Base-by-base conservation (phyloP, 768 basidiomycete genomes). In the Collybiopsis luxurians region DNA sequence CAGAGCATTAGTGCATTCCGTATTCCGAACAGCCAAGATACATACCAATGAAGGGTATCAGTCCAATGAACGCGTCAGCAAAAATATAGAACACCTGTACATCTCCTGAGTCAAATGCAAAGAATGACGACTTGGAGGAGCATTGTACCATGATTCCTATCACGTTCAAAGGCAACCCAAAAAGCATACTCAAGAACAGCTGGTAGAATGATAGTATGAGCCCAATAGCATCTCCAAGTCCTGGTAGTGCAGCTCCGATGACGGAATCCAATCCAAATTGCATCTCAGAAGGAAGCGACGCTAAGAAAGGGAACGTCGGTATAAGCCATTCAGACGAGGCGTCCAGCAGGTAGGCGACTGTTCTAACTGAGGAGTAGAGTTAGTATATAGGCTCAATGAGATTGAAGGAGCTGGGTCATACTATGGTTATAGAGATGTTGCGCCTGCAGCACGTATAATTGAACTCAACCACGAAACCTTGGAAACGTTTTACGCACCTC, bases 241-340 rank as follows among this genome's bases (percentile, higher is more conserved):
- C 58, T 3, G 58, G 58, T 0, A 59, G 30, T 21, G 21, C 53
- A 38, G 53, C 58, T 13, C 58, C 58, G 38, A 59, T 55, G 9
- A 59, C 38, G 17, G 58, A 55, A 36, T 59, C 58, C 24, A 59
- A 21, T 15, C 58, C 58, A 30, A 59, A 59, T 30, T 59, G 58
- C 52, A 59, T 30, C 36, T 59, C 58, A 23, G 40, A 31, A 36
- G 58, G 58, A 23, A 59, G 24, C 4, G 53, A 59, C 12, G 43
- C 53, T 27, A 59, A 27, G 28, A 50, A 49, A 1, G 58, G 58
- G 38, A 59, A 59, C 21, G 53, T 28, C 23, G 58, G 58, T 27
- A 59, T 59, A 34, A 59, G 53, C 58, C 58, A 59, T 59, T 59
- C 53, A 15, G 58, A 59, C 5, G 58, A 59, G n/a, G 58, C 52